phyloP scores from a whole-genome alignment of 352 stramenopile species.

The Globisporangium splendens region DNA sequence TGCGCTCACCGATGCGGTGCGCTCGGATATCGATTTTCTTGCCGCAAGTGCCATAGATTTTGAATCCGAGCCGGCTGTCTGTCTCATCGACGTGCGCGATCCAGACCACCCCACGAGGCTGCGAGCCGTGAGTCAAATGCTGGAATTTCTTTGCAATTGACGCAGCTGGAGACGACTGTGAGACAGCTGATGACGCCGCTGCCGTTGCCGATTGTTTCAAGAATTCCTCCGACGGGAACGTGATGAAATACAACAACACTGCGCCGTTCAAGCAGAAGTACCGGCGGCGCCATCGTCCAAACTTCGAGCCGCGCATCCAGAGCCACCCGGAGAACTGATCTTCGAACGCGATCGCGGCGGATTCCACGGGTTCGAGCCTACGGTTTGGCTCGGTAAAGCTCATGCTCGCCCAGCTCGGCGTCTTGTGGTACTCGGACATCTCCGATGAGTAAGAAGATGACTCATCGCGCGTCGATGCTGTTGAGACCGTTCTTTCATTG shows the following conservation, averaged over 20 bases:
- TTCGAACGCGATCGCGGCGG: constrained; percentile 39
- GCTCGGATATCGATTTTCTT: constrained; percentile 71
- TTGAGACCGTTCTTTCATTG: neutral
- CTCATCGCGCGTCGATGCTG: neutral
- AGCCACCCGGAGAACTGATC: constrained; percentile 79
- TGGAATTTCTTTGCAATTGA: constrained; percentile 17
- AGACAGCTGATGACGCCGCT: constrained; percentile 8
- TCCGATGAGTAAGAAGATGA: neutral
- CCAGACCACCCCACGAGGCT: constrained; percentile 61
- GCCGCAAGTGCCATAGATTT: constrained; percentile 56
- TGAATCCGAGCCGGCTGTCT: constrained; percentile 31
- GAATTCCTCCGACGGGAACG: constrained; percentile 42
- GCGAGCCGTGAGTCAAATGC: constrained; percentile 47
- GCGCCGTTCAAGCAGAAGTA: constrained; percentile 72
- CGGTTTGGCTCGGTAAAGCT: constrained; percentile 26
- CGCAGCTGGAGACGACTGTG: constrained; percentile 11
- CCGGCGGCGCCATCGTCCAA: constrained; percentile 66
- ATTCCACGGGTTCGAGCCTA: constrained; percentile 42
- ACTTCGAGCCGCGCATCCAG: constrained; percentile 63
- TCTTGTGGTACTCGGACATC: constrained; percentile 1
- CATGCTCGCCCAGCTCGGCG: constrained; percentile 26
- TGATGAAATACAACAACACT: constrained; percentile 66
- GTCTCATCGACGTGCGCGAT: constrained; percentile 70
- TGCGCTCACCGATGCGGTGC: constrained; percentile 52
- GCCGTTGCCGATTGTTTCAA: constrained; percentile 40